Conservation (phyloP, 768 basidiomycete genomes). For the Agaricus blazei region DNA sequence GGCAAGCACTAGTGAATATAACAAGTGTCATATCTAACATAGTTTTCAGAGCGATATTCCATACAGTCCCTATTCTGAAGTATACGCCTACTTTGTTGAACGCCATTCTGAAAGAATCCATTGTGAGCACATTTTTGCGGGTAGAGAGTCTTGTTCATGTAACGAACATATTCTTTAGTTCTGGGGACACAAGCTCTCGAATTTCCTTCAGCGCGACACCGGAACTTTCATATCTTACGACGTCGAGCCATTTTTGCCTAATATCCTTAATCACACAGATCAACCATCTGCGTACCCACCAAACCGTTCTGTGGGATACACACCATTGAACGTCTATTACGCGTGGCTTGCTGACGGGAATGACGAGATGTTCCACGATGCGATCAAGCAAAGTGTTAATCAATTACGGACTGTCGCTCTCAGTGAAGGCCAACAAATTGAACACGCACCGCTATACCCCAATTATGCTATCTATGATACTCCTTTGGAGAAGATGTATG, state of each 20-base stretch:
- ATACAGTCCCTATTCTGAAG: slow-evolving; percentile 36
- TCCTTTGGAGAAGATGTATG: slow-evolving; percentile 46
- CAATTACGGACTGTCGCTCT: slow-evolving; percentile 35
- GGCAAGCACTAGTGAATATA: slow-evolving; percentile 12
- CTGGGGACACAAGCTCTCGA: slow-evolving; percentile 32
- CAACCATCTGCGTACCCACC: slow-evolving; percentile 44
- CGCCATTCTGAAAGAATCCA: slow-evolving; percentile 40
- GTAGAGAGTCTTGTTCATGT: background rate
- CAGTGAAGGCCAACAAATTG: slow-evolving; percentile 31
- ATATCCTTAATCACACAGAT: slow-evolving; percentile 31
- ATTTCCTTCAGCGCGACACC: slow-evolving; percentile 15
- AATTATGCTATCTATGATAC: slow-evolving; percentile 59
- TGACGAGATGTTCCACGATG: slow-evolving; percentile 37
- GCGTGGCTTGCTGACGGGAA: slow-evolving; percentile 35
- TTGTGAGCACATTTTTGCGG: slow-evolving; percentile 11
- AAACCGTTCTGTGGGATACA: slow-evolving; percentile 28
- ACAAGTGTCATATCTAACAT: background rate
- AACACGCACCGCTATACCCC: slow-evolving; percentile 41
- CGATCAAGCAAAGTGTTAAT: slow-evolving; percentile 32
- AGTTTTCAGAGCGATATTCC: slow-evolving; percentile 25
- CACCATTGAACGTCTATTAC: slow-evolving; percentile 43
- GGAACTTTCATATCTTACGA: slow-evolving; percentile 37
- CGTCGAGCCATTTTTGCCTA: slow-evolving; percentile 46
- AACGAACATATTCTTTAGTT: slow-evolving; percentile 24
- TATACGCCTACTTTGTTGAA: slow-evolving; percentile 33